Conservation (phyloP, 345 rosid genomes). For the Turritis glabra region DNA sequence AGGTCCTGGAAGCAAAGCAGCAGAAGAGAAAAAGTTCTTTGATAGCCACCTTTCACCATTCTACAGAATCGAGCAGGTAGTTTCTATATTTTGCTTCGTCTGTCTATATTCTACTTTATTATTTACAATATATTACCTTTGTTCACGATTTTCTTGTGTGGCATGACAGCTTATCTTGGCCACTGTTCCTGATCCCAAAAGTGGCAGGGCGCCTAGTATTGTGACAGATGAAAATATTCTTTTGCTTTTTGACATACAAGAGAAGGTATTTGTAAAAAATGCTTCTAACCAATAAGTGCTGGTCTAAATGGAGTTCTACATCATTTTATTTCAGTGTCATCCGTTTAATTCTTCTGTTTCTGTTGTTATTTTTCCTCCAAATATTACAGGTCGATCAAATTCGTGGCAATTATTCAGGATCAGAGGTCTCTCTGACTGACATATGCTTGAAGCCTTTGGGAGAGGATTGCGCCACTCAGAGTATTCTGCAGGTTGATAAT, state of each 20-base stretch:
- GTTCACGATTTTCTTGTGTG: constrained; percentile 26
- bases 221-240: constrained; percentile 80
- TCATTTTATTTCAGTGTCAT: constrained; percentile 9
- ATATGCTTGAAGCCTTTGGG: constrained; percentile 96
- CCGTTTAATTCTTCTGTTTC: constrained; percentile 15
- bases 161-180: constrained; percentile 78
- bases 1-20: constrained; percentile 87
- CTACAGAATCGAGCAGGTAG: constrained; percentile 98
- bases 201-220: constrained; percentile 64
- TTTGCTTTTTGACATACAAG: constrained; percentile 90
- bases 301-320: constrained; percentile 18
- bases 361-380: constrained; percentile 12
- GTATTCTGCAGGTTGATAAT: constrained; percentile 76
- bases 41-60: constrained; percentile 93
- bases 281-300: background rate
- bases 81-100: constrained; percentile 17
- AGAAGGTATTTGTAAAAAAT: constrained; percentile 55
- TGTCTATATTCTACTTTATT: constrained; percentile 1
- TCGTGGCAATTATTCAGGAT: constrained; percentile 79
- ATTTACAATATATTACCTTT: constrained; percentile 15
- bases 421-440: constrained; percentile 62
- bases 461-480: constrained; percentile 93
- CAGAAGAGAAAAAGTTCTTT: constrained; percentile 87
- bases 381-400: constrained; percentile 73
- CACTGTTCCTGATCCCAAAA: constrained; percentile 57